Evolutionary conservation across 352 stramenopile genomes (phyloP).

Genomic region (Halophytophthora batemanensis): DNA sequence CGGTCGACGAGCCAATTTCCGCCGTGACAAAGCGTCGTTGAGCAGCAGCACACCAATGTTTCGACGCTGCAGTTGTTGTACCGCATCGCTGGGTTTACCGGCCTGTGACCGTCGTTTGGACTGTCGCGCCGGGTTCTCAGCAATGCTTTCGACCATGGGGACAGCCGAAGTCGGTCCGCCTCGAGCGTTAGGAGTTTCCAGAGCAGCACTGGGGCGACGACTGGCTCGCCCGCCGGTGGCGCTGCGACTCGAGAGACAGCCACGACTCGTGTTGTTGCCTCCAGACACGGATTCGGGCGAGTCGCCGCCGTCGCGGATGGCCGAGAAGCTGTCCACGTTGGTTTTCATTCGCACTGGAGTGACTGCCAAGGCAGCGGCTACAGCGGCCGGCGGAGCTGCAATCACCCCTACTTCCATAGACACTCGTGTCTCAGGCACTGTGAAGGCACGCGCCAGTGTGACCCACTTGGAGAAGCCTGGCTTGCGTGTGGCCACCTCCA

Average conservation of each 20-base stretch:
- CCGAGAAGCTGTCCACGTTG: constrained; percentile 47
- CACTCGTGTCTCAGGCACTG: constrained; percentile 12
- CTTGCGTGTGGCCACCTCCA: constrained; percentile 24
- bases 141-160: constrained; percentile 14
- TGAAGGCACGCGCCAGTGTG: constrained; percentile 36
- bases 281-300: too few species aligned
- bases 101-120: constrained; percentile 17
- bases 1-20: constrained; percentile 7
- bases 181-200: constrained; percentile 4
- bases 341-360: constrained; percentile 29
- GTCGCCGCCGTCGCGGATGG: constrained; percentile 15
- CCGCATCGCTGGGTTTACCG: not conserved
- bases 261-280: not conserved
- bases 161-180: constrained; percentile 8
- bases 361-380: constrained; percentile 12
- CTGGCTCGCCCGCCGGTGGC: constrained; percentile 2
- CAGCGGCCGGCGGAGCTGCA: constrained; percentile 5
- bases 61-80: constrained; percentile 13
- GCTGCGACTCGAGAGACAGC: not conserved
- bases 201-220: not conserved
- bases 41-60: constrained; percentile 10
- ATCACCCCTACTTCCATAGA: constrained; percentile 27
- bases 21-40: constrained; percentile 24
- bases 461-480: constrained; percentile 39
- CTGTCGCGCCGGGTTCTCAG: constrained; percentile 13